Percentiles rank a stretch among this genome's conserved stretches.
phyloP scores from a whole-genome alignment of 2,329 filamentous ascomycete genomes.

The Metarhizium rileyi region DNA sequence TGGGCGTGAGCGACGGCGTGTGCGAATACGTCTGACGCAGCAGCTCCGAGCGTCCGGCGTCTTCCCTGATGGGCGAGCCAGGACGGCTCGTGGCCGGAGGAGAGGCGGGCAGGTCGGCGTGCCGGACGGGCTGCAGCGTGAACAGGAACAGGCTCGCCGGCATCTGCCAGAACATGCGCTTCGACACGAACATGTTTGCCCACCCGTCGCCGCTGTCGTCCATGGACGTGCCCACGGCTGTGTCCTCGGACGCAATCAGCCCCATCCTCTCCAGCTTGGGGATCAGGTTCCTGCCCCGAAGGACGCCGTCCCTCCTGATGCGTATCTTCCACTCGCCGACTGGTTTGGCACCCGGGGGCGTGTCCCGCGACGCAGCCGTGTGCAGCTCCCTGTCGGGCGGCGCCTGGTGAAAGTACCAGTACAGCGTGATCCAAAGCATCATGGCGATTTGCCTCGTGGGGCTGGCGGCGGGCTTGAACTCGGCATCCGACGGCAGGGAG shows the following conservation, averaged over 20 bases:
- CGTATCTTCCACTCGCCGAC: constrained; percentile 79
- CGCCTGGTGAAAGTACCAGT: constrained; percentile 94
- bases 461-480: constrained; percentile 71
- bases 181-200: constrained; percentile 73
- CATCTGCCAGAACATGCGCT: constrained; percentile 83
- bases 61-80: background rate
- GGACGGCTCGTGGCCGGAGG: constrained; percentile 23
- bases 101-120: constrained; percentile 34
- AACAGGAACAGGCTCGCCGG: constrained; percentile 83
- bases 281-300: constrained; percentile 72
- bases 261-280: constrained; percentile 94
- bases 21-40: constrained; percentile 18
- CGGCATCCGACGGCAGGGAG: constrained; percentile 68
- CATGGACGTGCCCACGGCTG: constrained; percentile 57
- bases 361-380: constrained; percentile 53
- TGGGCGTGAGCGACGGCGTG: constrained; percentile 7
- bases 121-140: constrained; percentile 55
- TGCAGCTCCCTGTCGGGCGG: constrained; percentile 56
- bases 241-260: constrained; percentile 66
- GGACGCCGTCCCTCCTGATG: constrained; percentile 78
- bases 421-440: constrained; percentile 92
- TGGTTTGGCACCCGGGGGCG: constrained; percentile 61
- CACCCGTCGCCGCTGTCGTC: constrained; percentile 57
- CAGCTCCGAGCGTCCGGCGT: constrained; percentile 11
- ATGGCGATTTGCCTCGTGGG: constrained; percentile 86